phyloP scores from a whole-genome alignment of 768 basidiomycete genomes.

The Hygrocybe punicea region DNA sequence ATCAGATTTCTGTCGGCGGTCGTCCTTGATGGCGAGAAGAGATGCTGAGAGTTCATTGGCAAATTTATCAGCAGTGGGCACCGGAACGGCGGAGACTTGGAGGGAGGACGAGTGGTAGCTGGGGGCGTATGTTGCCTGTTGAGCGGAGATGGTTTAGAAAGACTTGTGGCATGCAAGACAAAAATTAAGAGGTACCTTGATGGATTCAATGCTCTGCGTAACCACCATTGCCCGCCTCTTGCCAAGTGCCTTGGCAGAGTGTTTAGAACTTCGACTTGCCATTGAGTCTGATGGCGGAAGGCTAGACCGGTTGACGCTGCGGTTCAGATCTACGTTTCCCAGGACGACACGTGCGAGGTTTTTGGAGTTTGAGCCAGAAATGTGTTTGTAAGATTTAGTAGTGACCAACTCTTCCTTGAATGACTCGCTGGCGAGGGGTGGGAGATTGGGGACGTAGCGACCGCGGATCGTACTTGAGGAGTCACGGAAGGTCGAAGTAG shows the following conservation, averaged over 20 bases:
- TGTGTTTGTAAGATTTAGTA: conserved; percentile 8
- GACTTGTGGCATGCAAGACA: neutral
- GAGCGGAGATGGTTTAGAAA: neutral
- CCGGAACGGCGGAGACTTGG: neutral
- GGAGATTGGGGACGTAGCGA: conserved; percentile 2
- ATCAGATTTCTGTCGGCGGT: neutral
- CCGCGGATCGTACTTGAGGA: conserved; percentile 4
- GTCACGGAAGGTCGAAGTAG: neutral
- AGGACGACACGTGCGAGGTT: conserved; percentile 7
- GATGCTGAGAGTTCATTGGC: neutral
- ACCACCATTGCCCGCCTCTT: conserved; percentile 4
- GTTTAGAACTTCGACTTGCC: neutral
- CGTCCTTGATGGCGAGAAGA: neutral
- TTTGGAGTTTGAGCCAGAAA: conserved; percentile 5
- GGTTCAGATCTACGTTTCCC: conserved; percentile 14
- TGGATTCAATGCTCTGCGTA: conserved; percentile 1
- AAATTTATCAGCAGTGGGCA: neutral
- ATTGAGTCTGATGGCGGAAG: conserved; percentile 1
- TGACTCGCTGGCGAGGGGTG: conserved; percentile 19
- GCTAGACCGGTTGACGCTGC: conserved; percentile 6
- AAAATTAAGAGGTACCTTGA: neutral
- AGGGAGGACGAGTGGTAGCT: neutral
- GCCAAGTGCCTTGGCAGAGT: neutral
- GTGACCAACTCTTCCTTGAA: conserved; percentile 18
- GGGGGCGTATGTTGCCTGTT: neutral